phyloP scores from a whole-genome alignment of 805 yeast species.

The Pachysolen tannophilus region DNA sequence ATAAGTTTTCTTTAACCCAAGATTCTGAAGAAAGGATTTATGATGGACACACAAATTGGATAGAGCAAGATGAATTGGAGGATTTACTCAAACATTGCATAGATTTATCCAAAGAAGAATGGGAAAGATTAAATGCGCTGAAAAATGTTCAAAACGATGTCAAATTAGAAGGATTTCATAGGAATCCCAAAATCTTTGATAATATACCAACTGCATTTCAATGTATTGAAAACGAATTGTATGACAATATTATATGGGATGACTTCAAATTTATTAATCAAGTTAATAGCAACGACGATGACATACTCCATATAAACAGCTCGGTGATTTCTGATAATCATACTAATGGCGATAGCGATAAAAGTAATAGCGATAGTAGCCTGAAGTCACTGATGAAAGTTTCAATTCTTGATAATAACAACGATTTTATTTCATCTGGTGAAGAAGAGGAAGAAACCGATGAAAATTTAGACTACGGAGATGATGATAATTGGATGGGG shows the following conservation, averaged over 20 bases:
- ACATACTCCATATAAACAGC: not conserved
- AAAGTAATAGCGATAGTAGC: not conserved
- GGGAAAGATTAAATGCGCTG: no score
- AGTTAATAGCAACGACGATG: no score
- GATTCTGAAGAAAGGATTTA: slow-evolving; percentile 19
- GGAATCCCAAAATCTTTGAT: slow-evolving; percentile 15
- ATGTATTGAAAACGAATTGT: slow-evolving; percentile 26
- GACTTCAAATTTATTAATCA: slow-evolving; percentile 4
- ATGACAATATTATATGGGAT: slow-evolving; percentile 34
- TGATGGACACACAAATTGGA: slow-evolving; percentile 26
- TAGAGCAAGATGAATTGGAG: slow-evolving; percentile 29
- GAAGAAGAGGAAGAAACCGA: slow-evolving; percentile 13
- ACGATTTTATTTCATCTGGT: not conserved
- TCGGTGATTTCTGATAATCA: not conserved
- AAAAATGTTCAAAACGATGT: slow-evolving; percentile 9
- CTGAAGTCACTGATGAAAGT: no score
- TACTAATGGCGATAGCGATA: not conserved
- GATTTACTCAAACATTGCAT: slow-evolving; percentile 23
- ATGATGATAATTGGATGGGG: slow-evolving; percentile 10
- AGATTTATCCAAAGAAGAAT: slow-evolving; percentile 16
- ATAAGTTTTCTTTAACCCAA: slow-evolving; percentile 5
- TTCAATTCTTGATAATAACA: no score
- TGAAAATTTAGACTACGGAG: no score
- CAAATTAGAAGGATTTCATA: slow-evolving; percentile 14
- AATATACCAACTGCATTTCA: slow-evolving; percentile 25